A percentile compares a stretch with the other conserved stretches of the same genome.
Evolutionary conservation across 1,284 basidiomycete species (phyloP).

Genomic region (Laetiporus sulphureus): DNA sequence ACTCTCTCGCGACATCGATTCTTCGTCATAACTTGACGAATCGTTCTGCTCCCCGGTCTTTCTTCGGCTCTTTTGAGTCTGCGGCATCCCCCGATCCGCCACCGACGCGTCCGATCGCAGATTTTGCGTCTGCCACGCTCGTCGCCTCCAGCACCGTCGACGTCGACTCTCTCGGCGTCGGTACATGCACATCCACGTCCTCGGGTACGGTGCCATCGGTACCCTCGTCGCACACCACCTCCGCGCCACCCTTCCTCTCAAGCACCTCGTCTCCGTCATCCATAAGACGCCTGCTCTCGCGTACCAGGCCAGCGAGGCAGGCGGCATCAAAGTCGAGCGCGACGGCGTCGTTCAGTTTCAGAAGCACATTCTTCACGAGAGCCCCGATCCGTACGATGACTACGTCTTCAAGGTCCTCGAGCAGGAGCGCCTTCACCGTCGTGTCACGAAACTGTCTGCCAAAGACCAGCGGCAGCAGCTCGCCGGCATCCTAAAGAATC

Average conservation of each 20-base stretch:
- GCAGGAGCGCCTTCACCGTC: neutral
- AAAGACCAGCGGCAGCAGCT: neutral
- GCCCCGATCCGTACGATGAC: slow-evolving; percentile 5
- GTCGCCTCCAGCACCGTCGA: slow-evolving; percentile 5
- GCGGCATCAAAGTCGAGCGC: slow-evolving; percentile 38
- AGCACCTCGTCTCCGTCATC: slow-evolving; percentile 60
- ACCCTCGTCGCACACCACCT: slow-evolving; percentile 77
- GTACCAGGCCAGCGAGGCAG: neutral
- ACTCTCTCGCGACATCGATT: neutral
- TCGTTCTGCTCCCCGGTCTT: neutral
- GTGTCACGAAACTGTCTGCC: neutral
- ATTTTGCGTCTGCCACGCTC: neutral
- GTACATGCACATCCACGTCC: slow-evolving; percentile 65
- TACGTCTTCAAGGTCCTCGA: neutral
- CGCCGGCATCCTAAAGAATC: neutral
- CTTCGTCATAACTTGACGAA: neutral
- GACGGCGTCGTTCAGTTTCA: slow-evolving; percentile 36
- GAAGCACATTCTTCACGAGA: slow-evolving; percentile 30
- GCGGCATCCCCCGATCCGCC: neutral
- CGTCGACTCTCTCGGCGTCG: neutral
- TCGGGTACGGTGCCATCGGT: slow-evolving; percentile 71
- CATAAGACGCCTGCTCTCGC: slow-evolving; percentile 30
- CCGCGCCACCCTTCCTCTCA: slow-evolving; percentile 46
- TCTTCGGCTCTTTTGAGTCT: neutral
- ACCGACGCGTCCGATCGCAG: too few species aligned